Evolutionary conservation across 164 flowering plant species (phyloP).

Genomic region (Kingdonia uniflora): DNA sequence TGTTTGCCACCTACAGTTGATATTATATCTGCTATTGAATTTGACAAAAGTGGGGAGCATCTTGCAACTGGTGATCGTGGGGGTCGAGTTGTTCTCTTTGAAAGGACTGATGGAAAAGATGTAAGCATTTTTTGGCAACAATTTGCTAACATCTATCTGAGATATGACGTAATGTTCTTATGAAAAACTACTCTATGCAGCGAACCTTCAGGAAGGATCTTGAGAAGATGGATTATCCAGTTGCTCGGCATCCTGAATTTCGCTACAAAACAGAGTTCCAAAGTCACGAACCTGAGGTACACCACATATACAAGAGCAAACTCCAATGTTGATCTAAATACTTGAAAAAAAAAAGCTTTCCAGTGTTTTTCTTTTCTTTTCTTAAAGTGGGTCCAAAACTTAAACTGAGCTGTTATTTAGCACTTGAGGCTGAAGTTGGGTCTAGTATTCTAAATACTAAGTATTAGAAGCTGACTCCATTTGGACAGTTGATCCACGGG

Average conservation of each 20-base stretch:
- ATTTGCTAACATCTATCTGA: conserved; percentile 3
- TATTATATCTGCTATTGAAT: conserved; percentile 59
- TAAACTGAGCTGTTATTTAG: no score
- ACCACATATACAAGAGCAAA: not conserved
- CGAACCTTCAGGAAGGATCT: conserved; percentile 36
- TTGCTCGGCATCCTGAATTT: conserved; percentile 65
- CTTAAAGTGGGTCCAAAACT: no score
- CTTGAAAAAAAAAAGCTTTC: no score
- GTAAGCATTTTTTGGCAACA: conserved; percentile 14
- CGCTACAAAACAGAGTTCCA: conserved; percentile 87
- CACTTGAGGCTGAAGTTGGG: no score
- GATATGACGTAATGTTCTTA: not conserved
- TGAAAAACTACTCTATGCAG: not conserved
- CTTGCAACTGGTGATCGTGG: conserved; percentile 76
- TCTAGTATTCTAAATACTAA: no score
- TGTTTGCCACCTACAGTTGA: conserved; percentile 25
- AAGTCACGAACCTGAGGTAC: conserved; percentile 91
- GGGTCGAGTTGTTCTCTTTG: conserved; percentile 60
- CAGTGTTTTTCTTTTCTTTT: no score
- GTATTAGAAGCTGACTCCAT: no score
- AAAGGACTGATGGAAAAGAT: conserved; percentile 41
- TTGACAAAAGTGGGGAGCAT: conserved; percentile 51
- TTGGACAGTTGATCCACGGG: no score
- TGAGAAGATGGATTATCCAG: conserved; percentile 47
- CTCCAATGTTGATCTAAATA: not conserved